Conservation (phyloP, 2,329 filamentous ascomycete species). For the Penicillium sclerotigenum region DNA sequence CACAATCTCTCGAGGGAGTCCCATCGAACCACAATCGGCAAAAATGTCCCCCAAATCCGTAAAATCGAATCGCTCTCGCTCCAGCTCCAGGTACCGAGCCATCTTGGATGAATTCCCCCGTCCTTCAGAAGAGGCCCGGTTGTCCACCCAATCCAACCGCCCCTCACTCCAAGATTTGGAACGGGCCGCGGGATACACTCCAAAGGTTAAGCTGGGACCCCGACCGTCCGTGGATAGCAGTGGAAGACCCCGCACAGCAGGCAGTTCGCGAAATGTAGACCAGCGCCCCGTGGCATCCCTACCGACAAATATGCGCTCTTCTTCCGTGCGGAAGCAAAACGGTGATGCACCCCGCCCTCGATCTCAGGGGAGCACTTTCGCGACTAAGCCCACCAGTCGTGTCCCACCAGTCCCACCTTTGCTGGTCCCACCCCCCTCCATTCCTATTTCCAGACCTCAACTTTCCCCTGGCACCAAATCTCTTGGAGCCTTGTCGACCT, state of each 20-base stretch:
- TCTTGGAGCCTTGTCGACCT: slow-evolving; percentile 47
- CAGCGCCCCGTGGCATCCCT: slow-evolving; percentile 73
- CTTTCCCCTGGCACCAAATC: slow-evolving; percentile 42
- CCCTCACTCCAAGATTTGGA: slow-evolving; percentile 47
- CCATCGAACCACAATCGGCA: slow-evolving; percentile 16
- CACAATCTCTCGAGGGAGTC: slow-evolving; percentile 15
- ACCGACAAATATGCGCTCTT: slow-evolving; percentile 73
- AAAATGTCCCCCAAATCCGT: slow-evolving; percentile 19
- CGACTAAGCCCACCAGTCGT: slow-evolving; percentile 28
- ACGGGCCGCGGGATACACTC: slow-evolving; percentile 38
- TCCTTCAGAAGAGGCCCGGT: slow-evolving; percentile 35
- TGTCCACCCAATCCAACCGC: slow-evolving; percentile 42
- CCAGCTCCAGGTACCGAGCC: slow-evolving; percentile 25
- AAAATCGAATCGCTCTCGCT: slow-evolving; percentile 19
- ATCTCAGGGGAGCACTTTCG: slow-evolving; percentile 42
- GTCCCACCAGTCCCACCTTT: slow-evolving; percentile 40
- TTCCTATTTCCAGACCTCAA: slow-evolving; percentile 34
- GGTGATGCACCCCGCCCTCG: slow-evolving; percentile 42
- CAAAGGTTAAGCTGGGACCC: slow-evolving; percentile 84
- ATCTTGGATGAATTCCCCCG: slow-evolving; percentile 38
- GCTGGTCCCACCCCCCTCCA: slow-evolving; percentile 38
- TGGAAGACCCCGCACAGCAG: slow-evolving; percentile 59
- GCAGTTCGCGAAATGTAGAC: slow-evolving; percentile 47
- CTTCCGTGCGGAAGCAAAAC: slow-evolving; percentile 50
- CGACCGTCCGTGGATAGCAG: slow-evolving; percentile 67